Percentiles rank a stretch among this genome's conserved stretches.
phyloP scores from a whole-genome alignment of 108 stramenopile genomes.

The Bacterosira constricta region DNA sequence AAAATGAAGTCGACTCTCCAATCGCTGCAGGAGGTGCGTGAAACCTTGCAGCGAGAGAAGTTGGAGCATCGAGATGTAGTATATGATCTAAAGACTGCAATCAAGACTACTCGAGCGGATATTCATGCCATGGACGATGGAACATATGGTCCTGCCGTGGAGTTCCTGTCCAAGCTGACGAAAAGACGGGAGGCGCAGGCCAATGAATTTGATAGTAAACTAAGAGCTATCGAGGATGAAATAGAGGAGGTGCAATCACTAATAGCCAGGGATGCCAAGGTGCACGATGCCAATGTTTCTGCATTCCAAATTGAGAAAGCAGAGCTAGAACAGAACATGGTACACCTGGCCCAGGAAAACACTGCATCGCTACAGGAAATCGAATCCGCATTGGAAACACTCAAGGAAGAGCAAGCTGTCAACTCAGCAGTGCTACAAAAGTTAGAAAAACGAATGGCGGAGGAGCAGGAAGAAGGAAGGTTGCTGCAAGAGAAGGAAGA shows the following conservation, averaged over 20 bases:
- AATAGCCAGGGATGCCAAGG: not conserved
- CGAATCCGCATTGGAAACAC: not conserved
- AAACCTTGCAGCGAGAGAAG: constrained; percentile 9
- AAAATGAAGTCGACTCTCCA: constrained; percentile 4
- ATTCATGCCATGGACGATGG: constrained; percentile 8
- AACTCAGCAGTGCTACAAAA: not conserved
- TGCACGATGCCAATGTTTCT: constrained; percentile 7
- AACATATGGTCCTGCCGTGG: not conserved
- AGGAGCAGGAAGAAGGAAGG: constrained; percentile 9
- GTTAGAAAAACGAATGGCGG: constrained; percentile 3
- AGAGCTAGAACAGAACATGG: not conserved
- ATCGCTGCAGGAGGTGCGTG: constrained; percentile 7
- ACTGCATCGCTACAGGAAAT: not conserved
- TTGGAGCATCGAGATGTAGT: constrained; percentile 11
- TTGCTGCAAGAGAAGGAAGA: not conserved
- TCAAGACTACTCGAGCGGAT: constrained; percentile 11
- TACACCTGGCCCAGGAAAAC: not conserved
- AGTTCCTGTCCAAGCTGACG: not conserved
- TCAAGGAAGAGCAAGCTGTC: constrained; percentile 5
- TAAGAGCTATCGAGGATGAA: constrained; percentile 3
- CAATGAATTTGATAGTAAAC: not conserved
- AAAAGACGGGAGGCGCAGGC: not conserved
- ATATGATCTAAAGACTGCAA: constrained; percentile 5
- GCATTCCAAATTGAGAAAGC: not conserved
- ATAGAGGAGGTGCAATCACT: constrained; percentile 10